Evolutionary conservation across 345 rosid species (phyloP).

Genomic region (Diplotaxis tenuifolia): DNA sequence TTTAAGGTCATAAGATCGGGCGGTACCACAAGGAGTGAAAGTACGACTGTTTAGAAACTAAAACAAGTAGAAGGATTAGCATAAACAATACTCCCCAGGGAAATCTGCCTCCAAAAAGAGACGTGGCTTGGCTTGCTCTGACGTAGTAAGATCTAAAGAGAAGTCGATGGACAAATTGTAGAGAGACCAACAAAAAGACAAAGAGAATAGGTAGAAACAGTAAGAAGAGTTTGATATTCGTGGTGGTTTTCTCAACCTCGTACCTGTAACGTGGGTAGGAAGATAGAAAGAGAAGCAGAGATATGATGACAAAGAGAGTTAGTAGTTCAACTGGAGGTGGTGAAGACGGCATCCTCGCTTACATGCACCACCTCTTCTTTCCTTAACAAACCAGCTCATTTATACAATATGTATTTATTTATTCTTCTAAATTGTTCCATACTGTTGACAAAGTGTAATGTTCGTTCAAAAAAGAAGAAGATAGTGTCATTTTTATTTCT

Average conservation of each 20-base stretch:
- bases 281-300: slow-evolving; percentile 49
- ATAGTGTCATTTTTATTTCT: too few species aligned
- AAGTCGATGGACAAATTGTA: slow-evolving; percentile 33
- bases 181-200: slow-evolving; percentile 42
- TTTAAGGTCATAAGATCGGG: slow-evolving; percentile 40
- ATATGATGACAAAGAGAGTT: slow-evolving; percentile 50
- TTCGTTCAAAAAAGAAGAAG: too few species aligned
- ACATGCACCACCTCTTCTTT: slow-evolving; percentile 68
- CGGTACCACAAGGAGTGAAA: slow-evolving; percentile 59
- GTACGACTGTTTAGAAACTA: slow-evolving; percentile 64
- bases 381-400: slow-evolving; percentile 52
- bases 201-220: slow-evolving; percentile 60
- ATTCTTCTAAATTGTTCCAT: background rate
- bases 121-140: slow-evolving; percentile 30
- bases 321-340: slow-evolving; percentile 63
- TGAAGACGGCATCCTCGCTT: slow-evolving; percentile 57
- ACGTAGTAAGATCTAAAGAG: slow-evolving; percentile 35
- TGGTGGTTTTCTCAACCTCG: slow-evolving; percentile 44
- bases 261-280: slow-evolving; percentile 50
- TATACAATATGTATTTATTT: background rate
- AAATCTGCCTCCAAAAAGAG: slow-evolving; percentile 35
- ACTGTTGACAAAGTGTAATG: background rate
- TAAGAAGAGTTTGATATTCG: slow-evolving; percentile 54
- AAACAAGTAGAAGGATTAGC: slow-evolving; percentile 50
- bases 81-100: slow-evolving; percentile 60